Evolutionary conservation across 306 rosid genomes (phyloP), one percentile per base, ranked within the genome.

Genomic region (Luffa acutangula): DNA sequence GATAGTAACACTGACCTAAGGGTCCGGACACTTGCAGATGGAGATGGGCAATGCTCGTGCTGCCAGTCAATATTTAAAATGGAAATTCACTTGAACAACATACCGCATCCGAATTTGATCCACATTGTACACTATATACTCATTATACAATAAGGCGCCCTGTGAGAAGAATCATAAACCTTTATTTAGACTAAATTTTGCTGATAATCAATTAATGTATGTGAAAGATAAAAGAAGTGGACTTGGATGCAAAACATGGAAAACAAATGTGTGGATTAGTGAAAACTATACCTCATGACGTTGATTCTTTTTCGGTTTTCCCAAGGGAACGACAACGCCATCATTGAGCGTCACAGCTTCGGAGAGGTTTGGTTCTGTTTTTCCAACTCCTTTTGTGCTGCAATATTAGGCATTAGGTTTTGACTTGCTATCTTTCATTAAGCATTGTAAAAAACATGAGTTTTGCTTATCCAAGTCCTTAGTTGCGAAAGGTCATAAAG

Each of bases 311-410:
- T 84, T 86, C 10, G 93, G 94, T 81, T 87, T 93, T 77, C 97
- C 97, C 2, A 87, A 81, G 54, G 97, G 98, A 80, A 95, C 92
- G 51, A 88, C 34, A 36, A 91, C 87, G 39, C 96, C 98, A 12
- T 89, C 93, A 17, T 93, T 91, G 2, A 91, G 88, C 54, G 75
- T 51, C 81, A 67, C 82, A 18, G 96, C 93, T 84, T 91, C 82
- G 4, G 96, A 87, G 80, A 78, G 76, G 88, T 95, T 88, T 2
- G 96, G 97, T 49, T 89, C 96, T 58, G 94, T 90, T 82, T 75
- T 85, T 77, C 99, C 97, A 60, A 91, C 89, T 76, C 97, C 99
- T 82, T 91, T 90, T 17, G 99, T 91, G 87, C 97, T 95, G 96
- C 82, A 83, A 82, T 9, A 76, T 54, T 54, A 84, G 77, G 85